A percentile compares a stretch with the other conserved stretches of the same genome.
Conservation (phyloP, 306 rosid genomes). For the Acacia confusa region DNA sequence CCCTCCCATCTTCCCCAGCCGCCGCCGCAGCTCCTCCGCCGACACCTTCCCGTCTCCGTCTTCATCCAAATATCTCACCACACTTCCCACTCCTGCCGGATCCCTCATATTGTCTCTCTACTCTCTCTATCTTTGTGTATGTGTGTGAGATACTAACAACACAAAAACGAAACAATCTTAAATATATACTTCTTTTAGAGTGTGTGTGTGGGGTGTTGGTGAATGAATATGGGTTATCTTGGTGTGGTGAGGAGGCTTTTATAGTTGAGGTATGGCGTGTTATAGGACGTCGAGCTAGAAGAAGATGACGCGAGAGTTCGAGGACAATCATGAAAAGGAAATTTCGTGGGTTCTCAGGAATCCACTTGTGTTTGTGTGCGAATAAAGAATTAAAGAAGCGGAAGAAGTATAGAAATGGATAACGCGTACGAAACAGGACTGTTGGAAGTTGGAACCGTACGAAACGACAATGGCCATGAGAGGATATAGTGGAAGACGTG, state of each 20-base stretch:
- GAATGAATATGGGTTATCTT: not conserved
- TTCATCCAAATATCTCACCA: conserved; percentile 70
- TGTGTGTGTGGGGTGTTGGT: not conserved
- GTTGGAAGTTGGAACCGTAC: not conserved
- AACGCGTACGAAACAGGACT: not conserved
- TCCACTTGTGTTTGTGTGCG: not conserved
- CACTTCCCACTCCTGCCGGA: conserved; percentile 39
- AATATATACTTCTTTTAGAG: not conserved
- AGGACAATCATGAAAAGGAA: not conserved
- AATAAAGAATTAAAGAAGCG: not conserved
- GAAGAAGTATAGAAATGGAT: not conserved
- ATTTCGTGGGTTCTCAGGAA: not conserved
- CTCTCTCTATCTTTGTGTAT: not conserved
- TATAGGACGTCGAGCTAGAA: not conserved
- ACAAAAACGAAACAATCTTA: not conserved
- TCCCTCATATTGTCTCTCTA: not conserved
- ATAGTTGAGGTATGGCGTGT: not conserved
- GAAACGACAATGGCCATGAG: not conserved
- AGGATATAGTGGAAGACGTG: not conserved
- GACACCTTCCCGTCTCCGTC: conserved; percentile 93
- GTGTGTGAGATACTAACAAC: not conserved
- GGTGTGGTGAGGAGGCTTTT: not conserved
- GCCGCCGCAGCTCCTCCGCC: conserved; percentile 51
- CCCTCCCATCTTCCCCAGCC: conserved; percentile 49
- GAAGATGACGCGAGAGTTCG: conserved; percentile 33